phyloP scores from a whole-genome alignment of 768 basidiomycete species.

The Butyriboletus loyo region DNA sequence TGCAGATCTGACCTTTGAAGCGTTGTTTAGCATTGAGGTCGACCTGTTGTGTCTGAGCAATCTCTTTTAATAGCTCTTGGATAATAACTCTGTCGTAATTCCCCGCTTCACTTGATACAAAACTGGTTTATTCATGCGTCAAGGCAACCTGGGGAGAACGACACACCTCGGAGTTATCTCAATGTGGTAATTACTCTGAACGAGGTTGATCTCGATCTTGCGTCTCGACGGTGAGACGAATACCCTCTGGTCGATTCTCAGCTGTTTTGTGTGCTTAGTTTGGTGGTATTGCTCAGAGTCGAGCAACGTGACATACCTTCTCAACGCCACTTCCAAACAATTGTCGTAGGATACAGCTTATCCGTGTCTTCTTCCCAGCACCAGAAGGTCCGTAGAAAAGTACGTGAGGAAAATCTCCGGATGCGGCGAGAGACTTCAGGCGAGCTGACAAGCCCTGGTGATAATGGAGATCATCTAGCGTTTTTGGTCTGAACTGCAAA shows the following conservation, averaged over 20 bases:
- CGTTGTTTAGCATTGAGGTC: constrained; percentile 92
- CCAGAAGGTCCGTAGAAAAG: constrained; percentile 97
- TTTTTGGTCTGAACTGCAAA: constrained; percentile 80
- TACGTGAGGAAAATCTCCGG: constrained; percentile 96
- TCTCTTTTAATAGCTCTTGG: constrained; percentile 96
- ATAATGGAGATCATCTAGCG: constrained; percentile 85
- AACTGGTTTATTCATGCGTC: neutral
- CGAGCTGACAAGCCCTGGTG: constrained; percentile 78
- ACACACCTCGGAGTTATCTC: constrained; percentile 94
- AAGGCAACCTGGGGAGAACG: neutral
- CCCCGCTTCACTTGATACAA: constrained; percentile 76
- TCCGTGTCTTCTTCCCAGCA: constrained; percentile 97
- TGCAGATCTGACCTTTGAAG: constrained; percentile 76
- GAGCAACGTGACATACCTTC: constrained; percentile 55
- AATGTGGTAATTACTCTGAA: constrained; percentile 96
- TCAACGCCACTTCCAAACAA: constrained; percentile 91
- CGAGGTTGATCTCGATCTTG: constrained; percentile 94
- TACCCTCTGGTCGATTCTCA: constrained; percentile 96
- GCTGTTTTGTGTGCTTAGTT: constrained; percentile 42
- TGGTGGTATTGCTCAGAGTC: neutral
- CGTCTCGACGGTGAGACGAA: constrained; percentile 92
- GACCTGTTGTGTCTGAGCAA: constrained; percentile 98
- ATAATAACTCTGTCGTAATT: constrained; percentile 94
- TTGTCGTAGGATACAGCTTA: constrained; percentile 83
- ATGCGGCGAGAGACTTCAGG: constrained; percentile 74